These are phyloP conservation scores for Mucor ambiguus DNA, from an alignment of 371 early-diverging fungal species.

Conservation along the genomic window DNA sequence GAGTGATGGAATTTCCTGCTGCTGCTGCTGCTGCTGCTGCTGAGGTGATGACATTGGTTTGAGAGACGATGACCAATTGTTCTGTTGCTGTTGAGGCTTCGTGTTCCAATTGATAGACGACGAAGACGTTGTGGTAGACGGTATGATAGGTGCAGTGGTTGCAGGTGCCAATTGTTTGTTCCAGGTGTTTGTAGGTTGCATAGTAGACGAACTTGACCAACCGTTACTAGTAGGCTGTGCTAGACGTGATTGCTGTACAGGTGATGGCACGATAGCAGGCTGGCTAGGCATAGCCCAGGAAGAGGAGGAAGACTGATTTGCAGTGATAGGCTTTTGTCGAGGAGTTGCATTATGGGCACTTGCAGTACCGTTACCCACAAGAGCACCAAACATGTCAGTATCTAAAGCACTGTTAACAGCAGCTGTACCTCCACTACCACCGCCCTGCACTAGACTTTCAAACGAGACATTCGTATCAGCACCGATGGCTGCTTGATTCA, in stretches of 20 bases:
- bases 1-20: neutral
- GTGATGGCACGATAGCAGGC: neutral
- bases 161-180: neutral
- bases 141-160: constrained; percentile 7
- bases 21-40: neutral
- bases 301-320: constrained; percentile 5
- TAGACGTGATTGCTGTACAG: neutral
- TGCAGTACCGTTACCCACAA: neutral
- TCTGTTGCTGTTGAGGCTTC: neutral
- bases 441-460: constrained; percentile 44
- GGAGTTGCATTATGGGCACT: constrained; percentile 5
- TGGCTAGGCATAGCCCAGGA: constrained; percentile 5
- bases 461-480: constrained; percentile 31
- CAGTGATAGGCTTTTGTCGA: neutral
- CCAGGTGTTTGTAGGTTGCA: neutral
- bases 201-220: neutral
- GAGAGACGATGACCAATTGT: neutral
- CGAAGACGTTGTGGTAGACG: neutral
- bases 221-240: neutral
- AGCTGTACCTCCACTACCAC: neutral
- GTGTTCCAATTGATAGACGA: neutral
- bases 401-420: neutral
- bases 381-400: constrained; percentile 27
- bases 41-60: neutral
- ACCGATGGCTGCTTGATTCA: constrained; percentile 2